A percentile compares a stretch with the other conserved stretches of the same genome.
Evolutionary conservation across 1,284 basidiomycete genomes (phyloP).

Genomic region (Trametes versicolor): DNA sequence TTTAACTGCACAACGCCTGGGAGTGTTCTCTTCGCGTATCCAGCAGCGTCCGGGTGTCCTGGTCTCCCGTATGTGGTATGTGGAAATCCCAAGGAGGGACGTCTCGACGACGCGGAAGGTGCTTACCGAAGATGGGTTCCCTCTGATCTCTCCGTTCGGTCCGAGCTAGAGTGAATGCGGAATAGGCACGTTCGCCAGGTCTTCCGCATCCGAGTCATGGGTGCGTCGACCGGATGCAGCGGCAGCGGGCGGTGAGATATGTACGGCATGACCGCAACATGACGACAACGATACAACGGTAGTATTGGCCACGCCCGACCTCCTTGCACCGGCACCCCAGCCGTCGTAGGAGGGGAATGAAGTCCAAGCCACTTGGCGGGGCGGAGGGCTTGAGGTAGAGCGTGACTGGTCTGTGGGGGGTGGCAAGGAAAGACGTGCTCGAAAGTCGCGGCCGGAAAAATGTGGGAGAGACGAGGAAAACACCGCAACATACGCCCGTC

Average conservation of each 20-base stretch:
- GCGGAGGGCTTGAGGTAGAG: too few species aligned
- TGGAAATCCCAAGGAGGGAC: background rate
- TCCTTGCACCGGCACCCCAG: too few species aligned
- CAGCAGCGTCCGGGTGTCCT: background rate
- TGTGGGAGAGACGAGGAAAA: background rate
- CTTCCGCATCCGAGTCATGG: background rate
- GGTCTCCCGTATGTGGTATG: background rate
- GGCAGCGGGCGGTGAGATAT: background rate
- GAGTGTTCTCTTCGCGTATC: background rate
- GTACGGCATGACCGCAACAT: background rate
- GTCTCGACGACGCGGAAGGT: background rate
- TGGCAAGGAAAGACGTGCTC: background rate
- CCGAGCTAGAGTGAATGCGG: background rate
- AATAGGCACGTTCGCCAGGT: background rate
- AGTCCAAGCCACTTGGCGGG: too few species aligned
- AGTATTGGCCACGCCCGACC: background rate
- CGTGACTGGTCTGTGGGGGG: too few species aligned
- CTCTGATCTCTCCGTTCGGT: background rate
- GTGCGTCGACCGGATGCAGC: background rate
- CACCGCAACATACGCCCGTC: too few species aligned
- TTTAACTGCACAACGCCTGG: background rate
- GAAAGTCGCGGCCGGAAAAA: too few species aligned
- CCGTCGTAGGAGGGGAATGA: too few species aligned
- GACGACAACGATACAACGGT: background rate
- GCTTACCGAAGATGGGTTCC: background rate